Evolutionary conservation across 75 land plant genomes (phyloP), one percentile per base, ranked within the genome.

Genomic region (Picea sitchensis): DNA sequence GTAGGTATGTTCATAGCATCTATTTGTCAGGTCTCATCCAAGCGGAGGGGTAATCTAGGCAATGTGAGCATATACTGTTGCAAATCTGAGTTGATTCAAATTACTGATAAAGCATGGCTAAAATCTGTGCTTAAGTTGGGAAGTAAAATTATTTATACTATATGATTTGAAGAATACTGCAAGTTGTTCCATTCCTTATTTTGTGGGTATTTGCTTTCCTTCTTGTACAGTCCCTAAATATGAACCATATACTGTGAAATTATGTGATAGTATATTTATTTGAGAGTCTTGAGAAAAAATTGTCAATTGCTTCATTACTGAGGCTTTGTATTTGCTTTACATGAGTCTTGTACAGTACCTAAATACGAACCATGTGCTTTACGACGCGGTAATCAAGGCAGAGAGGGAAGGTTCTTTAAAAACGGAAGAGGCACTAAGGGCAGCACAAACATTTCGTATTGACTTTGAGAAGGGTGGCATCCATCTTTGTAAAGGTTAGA

Each of bases 401-500:
- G 96, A 97, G 82, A 73, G 81, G 62, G 85, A 90, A 34, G 84
- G 85, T 47, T 21, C 65, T 58, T 71, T 92, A 77, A 89, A 83
- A 54, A 83, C 91, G 21, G 82, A 87, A 34, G 99, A 96, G 87
- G 98, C 94, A 77, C 61, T 83, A 71, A 87, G 91, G 81, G 93
- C 96, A 58, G 98, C 94, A 18, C 81, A 86, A 71, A 85, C 84
- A 32, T 80, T 96, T 9, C 91, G 99, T 34, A 56, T 85, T 76
- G 99, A 97, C 83, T 97, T 97, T 85, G 99, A 97, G 81, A 96
- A 94, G 80, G 99, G 98, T 58, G 99, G 99, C 72, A 96, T 97
- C 47, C 99, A 97, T 88, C 96, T 97, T 65, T 80, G 80, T 65
- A 44, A 83, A 79, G 96, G 98, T 92, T 65, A 79, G 65, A 73